phyloP scores from a whole-genome alignment of 768 basidiomycete species.

The Hemileccinum rubropunctum region DNA sequence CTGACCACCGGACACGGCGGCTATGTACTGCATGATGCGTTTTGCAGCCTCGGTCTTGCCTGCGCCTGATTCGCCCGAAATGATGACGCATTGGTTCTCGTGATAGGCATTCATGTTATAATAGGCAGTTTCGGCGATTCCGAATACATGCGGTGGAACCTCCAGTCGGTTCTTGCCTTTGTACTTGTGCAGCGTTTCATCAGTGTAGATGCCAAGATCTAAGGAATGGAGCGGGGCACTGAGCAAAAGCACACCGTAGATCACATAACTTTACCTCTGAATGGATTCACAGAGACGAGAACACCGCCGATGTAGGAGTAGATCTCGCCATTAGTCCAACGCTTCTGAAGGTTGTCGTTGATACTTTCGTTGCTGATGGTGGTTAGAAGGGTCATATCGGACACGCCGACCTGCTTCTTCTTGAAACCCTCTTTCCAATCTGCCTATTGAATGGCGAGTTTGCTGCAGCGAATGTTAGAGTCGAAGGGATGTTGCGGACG shows the following conservation, averaged over 20 bases:
- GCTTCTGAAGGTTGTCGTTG: conserved; percentile 97
- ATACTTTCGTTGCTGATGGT: conserved; percentile 97
- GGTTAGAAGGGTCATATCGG: conserved; percentile 96
- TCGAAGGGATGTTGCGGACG: conserved; percentile 5
- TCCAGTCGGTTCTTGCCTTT: conserved; percentile 97
- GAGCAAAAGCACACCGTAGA: conserved; percentile 1
- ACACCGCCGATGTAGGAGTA: conserved; percentile 99
- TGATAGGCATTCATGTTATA: conserved; percentile 99
- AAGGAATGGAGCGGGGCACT: conserved; percentile 3
- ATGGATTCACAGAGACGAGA: conserved; percentile 98
- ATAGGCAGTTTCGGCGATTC: conserved; percentile 95
- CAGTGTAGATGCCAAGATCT: conserved; percentile 99
- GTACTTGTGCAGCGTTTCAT: conserved; percentile 80
- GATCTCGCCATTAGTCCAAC: conserved; percentile 93
- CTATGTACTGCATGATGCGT: conserved; percentile 99
- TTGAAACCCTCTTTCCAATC: conserved; percentile 99
- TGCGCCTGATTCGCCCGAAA: conserved; percentile 97
- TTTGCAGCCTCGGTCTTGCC: conserved; percentile 99
- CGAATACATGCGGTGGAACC: conserved; percentile 96
- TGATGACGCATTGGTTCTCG: conserved; percentile 99
- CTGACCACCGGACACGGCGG: conserved; percentile 87
- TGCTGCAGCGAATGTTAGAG: conserved; percentile 2
- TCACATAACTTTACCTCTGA: conserved; percentile 61
- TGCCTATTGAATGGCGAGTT: conserved; percentile 53
- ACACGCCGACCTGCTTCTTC: conserved; percentile 98